Evolutionary conservation across 495 filamentous ascomycete species (phyloP), one percentile per base, ranked within the genome.

Genomic region (Sabuloglossum arenarium): DNA sequence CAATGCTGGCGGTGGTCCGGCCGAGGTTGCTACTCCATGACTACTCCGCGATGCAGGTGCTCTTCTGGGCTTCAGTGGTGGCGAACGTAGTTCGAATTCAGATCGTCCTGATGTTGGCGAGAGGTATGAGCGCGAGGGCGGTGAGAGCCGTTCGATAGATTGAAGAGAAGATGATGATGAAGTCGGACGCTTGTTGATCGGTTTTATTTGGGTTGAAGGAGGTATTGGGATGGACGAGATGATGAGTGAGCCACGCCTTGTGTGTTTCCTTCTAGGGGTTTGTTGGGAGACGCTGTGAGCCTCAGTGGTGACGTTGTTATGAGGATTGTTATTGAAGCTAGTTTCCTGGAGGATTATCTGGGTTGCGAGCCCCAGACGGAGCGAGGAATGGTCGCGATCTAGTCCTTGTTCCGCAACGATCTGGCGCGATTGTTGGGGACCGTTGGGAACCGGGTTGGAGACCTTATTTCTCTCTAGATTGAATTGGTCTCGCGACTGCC

Each of bases 1-100:
- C 54, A 73, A 64, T 1, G 71, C 65, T 19, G 69, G 71, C 21
- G 72, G 72, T 23, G 72, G 72, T 19, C 72, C 71, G 29, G 60
- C 61, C 42, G 64, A 62, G 25, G 64, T 72, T 60, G 70, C 68
- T 63, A 72, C 67, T 16, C 69, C 67, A 64, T 71, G 61, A 34
- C 68, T 69, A 52, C 66, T 68, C 51, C 68, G 65, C 29, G 70
- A 72, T 21, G 70, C 69, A 27, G 71, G 71, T 24, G 69, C 61
- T 56, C 65, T 53, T 59, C 62, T 62, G 32, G 47, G 59, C 19
- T 49, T 49, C 47, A 21, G 47, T 30, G 4, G 47, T 11, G 47
- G 47, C 16, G 47, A 51, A 19, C 47, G 47, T 1, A 19, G 47
- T 23, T 51, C 47, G 16, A 27, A 29, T 1, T 51, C 47, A 19